Evolutionary conservation across 2,329 filamentous ascomycete species (phyloP).

Genomic region (Talaromyces sp.): DNA sequence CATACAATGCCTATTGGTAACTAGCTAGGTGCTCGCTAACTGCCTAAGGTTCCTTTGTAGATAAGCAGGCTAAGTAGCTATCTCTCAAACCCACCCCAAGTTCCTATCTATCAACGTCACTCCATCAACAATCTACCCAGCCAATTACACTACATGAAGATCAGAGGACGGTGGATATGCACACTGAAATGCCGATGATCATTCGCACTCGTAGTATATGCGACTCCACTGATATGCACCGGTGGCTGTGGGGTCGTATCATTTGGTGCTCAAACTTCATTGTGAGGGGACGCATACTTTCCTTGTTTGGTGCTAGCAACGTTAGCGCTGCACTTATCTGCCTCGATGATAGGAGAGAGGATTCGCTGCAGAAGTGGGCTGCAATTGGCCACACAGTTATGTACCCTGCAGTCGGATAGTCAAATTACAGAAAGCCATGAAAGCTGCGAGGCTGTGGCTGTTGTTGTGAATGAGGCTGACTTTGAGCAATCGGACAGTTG

Average conservation of each 20-base stretch:
- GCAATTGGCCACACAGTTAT: neutral
- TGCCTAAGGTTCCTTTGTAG: neutral
- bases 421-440: neutral
- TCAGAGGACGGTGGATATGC: neutral
- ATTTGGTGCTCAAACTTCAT: neutral
- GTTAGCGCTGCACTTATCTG: neutral
- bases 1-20: neutral
- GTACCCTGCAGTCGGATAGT: neutral
- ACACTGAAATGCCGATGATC: neutral
- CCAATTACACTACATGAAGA: neutral
- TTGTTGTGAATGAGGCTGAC: neutral
- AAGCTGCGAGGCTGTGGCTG: neutral
- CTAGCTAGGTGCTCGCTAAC: neutral
- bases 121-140: neutral
- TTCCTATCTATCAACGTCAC: neutral
- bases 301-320: neutral
- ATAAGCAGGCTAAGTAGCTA: neutral
- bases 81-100: neutral
- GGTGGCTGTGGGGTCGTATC: neutral
- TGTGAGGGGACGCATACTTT: neutral
- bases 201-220: neutral
- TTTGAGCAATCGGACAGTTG: neutral
- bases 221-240: neutral
- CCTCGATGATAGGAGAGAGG: neutral
- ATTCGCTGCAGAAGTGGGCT: neutral